These are phyloP conservation scores for Solanum chilense DNA, from an alignment of 257 asterid species.

Conservation along the genomic window DNA sequence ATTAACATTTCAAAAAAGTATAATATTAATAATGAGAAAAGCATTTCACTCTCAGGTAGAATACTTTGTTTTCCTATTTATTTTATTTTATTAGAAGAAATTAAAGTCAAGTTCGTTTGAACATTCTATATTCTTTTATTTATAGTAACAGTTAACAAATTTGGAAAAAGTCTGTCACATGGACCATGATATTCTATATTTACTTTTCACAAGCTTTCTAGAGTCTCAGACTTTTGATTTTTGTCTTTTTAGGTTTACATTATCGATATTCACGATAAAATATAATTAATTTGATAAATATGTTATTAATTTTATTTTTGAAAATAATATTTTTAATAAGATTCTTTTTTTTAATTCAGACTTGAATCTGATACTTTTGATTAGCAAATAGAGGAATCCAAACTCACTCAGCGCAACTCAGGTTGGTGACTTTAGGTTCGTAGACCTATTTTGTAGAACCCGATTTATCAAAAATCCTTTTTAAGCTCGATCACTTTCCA, in stretches of 20 bases:
- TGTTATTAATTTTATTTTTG: too few species aligned
- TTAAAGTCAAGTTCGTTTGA: not conserved
- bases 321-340: too few species aligned
- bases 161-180: not conserved
- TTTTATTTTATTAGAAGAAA: not conserved
- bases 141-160: not conserved
- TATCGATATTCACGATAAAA: rapidly evolving
- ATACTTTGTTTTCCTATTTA: not conserved
- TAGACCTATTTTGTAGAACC: too few species aligned
- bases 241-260: rapidly evolving
- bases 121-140: not conserved
- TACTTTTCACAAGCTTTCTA: not conserved
- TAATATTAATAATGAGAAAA: not conserved
- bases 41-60: not conserved
- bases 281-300: too few species aligned
- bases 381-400: too few species aligned
- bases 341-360: too few species aligned
- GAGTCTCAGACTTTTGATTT: not conserved
- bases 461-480: too few species aligned
- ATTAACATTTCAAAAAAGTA: not conserved
- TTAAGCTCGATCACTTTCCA: too few species aligned
- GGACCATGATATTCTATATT: not conserved
- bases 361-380: too few species aligned
- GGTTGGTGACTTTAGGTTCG: too few species aligned
- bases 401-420: too few species aligned